These are phyloP conservation scores for Hyparrhenia diplandra DNA, from an alignment of 176 grass and related monocot species.

Conservation along the genomic window DNA sequence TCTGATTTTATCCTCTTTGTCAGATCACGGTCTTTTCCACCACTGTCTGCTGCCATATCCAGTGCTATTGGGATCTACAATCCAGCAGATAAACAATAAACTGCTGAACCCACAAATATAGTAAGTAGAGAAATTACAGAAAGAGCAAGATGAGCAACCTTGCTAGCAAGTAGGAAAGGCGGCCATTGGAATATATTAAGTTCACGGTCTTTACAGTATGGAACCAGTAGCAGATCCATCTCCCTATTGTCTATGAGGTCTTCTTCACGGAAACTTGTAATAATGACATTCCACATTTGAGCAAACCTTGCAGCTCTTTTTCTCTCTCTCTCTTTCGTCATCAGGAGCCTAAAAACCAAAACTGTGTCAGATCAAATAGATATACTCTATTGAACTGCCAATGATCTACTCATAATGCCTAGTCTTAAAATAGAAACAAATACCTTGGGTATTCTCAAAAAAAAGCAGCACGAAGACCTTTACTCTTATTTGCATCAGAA, in stretches of 20 bases:
- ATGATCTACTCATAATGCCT: conserved; percentile 2
- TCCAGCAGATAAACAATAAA: conserved; percentile 31
- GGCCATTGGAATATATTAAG: conserved; percentile 90
- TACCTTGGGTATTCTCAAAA: conserved; percentile 57
- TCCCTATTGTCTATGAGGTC: conserved; percentile 97
- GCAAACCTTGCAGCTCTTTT: conserved; percentile 88
- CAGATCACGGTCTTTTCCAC: conserved; percentile 78
- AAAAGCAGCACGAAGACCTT: conserved; percentile 59
- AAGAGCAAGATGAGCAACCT: conserved; percentile 43
- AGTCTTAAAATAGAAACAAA: background rate
- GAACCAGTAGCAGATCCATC: conserved; percentile 93
- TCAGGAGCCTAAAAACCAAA: conserved; percentile 36
- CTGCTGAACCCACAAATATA: background rate
- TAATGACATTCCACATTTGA: conserved; percentile 96
- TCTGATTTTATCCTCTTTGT: conserved; percentile 73
- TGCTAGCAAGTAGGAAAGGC: conserved; percentile 97
- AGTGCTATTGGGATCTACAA: conserved; percentile 89
- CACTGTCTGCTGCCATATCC: conserved; percentile 94
- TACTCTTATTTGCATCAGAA: conserved; percentile 60
- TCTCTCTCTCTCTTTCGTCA: conserved; percentile 51
- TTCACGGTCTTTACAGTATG: conserved; percentile 87
- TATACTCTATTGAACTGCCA: background rate
- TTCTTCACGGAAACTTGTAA: conserved; percentile 88
- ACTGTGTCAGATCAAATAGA: background rate
- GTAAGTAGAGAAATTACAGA: conserved; percentile 19